A percentile compares a stretch with the other conserved stretches of the same genome.
Evolutionary conservation across 2,329 filamentous ascomycete genomes (phyloP).

Genomic region (Penicillium fuscoglaucum): DNA sequence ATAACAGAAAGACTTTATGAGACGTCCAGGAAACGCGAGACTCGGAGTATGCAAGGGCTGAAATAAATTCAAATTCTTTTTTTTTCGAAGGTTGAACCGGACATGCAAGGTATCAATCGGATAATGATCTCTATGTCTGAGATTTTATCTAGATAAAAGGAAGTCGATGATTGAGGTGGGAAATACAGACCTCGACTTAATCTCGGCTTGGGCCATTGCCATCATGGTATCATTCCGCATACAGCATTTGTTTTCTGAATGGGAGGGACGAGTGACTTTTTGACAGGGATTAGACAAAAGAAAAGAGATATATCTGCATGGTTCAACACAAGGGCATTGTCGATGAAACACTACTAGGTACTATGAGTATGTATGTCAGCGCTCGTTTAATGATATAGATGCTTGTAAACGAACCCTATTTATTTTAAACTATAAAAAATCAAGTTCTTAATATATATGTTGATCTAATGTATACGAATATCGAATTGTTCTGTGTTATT

Average conservation of each 20-base stretch:
- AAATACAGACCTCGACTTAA: not conserved
- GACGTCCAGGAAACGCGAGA: not conserved
- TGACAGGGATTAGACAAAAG: not conserved
- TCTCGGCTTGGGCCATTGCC: not conserved
- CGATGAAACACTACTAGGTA: not conserved
- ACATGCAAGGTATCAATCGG: not conserved
- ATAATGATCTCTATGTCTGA: not conserved
- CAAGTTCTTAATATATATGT: too few species aligned
- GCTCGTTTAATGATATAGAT: not conserved
- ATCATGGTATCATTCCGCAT: not conserved
- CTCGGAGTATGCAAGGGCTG: slow-evolving; percentile 6
- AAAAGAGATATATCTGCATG: not conserved
- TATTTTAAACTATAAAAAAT: too few species aligned
- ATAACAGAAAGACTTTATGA: not conserved
- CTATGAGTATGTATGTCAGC: not conserved
- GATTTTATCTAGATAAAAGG: not conserved
- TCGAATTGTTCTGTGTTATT: not conserved
- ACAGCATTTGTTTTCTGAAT: not conserved
- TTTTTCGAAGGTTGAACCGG: not conserved
- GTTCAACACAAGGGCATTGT: not conserved
- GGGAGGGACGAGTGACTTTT: too few species aligned
- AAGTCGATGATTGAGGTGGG: not conserved
- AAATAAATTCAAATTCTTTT: not conserved
- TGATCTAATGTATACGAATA: not conserved
- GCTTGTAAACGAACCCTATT: too few species aligned